phyloP scores from a whole-genome alignment of 345 rosid species.

The Euphorbia lathyris region DNA sequence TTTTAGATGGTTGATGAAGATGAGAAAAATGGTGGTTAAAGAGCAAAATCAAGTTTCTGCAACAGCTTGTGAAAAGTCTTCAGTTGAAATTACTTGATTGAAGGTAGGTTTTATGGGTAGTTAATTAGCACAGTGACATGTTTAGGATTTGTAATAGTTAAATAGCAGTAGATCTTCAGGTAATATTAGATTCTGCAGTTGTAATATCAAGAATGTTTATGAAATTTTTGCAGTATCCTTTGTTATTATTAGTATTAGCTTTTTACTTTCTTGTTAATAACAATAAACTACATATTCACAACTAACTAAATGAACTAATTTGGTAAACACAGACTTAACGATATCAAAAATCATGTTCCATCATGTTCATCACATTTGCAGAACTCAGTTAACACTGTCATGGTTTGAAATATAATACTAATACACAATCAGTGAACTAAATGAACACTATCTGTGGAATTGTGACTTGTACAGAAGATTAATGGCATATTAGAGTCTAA shows the following conservation, averaged over 20 bases:
- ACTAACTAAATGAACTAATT: no score
- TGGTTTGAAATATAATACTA: no score
- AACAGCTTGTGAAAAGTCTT: slow-evolving; percentile 24
- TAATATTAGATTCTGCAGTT: background rate
- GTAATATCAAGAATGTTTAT: background rate
- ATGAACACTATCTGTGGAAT: background rate
- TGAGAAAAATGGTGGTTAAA: slow-evolving; percentile 45
- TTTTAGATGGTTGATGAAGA: slow-evolving; percentile 33
- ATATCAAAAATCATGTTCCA: no score
- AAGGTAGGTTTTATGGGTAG: background rate
- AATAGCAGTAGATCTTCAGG: background rate
- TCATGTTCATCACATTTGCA: no score
- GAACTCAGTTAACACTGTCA: no score
- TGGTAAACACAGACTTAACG: no score
- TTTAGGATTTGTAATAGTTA: background rate
- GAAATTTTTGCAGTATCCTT: no score
- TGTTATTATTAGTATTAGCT: no score
- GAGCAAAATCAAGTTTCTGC: slow-evolving; percentile 77
- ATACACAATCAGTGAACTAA: background rate
- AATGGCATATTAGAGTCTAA: background rate
- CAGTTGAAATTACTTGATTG: slow-evolving; percentile 31
- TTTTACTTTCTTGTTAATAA: no score
- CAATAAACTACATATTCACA: no score
- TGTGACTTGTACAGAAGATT: background rate
- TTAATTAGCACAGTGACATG: background rate